phyloP scores from a whole-genome alignment of 495 filamentous ascomycete species.

The Xylaria nigripes region DNA sequence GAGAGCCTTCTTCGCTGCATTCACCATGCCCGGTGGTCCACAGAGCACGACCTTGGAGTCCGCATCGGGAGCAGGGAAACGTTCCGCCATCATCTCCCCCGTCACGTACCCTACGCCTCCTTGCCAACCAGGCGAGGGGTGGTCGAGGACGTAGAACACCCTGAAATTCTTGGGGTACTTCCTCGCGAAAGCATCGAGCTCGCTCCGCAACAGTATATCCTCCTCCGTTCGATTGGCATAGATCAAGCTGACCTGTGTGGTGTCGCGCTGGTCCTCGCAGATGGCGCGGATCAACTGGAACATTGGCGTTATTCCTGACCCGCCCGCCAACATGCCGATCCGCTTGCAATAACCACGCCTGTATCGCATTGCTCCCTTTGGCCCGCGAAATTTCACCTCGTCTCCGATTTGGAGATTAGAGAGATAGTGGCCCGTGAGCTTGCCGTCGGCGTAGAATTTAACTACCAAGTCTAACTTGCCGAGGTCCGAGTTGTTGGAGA shows the following conservation, averaged over 20 bases:
- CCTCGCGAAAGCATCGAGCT: constrained; percentile 40
- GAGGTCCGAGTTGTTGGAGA: constrained; percentile 43
- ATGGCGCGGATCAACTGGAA: constrained; percentile 47
- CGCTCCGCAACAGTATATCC: constrained; percentile 54
- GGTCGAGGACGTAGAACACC: constrained; percentile 40
- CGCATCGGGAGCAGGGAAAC: constrained; percentile 17
- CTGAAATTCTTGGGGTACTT: constrained; percentile 35
- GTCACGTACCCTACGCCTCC: constrained; percentile 29
- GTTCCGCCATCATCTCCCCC: constrained; percentile 22
- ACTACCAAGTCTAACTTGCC: constrained; percentile 42
- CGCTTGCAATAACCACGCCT: constrained; percentile 26
- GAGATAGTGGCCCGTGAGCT: constrained; percentile 41
- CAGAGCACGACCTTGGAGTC: constrained; percentile 73
- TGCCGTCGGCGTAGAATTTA: constrained; percentile 42
- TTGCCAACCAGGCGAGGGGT: constrained; percentile 26
- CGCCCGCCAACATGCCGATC: constrained; percentile 46
- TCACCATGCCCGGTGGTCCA: constrained; percentile 76
- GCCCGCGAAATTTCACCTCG: constrained; percentile 40
- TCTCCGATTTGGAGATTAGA: constrained; percentile 35
- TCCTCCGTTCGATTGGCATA: constrained; percentile 59
- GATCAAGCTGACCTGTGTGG: constrained; percentile 40
- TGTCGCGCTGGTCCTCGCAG: constrained; percentile 41
- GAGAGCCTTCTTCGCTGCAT: constrained; percentile 77
- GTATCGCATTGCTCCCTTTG: constrained; percentile 42
- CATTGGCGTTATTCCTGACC: constrained; percentile 52